Evolutionary conservation across 2,329 filamentous ascomycete species (phyloP), one percentile per base, ranked within the genome.

Genomic region (Xylariales sp.): DNA sequence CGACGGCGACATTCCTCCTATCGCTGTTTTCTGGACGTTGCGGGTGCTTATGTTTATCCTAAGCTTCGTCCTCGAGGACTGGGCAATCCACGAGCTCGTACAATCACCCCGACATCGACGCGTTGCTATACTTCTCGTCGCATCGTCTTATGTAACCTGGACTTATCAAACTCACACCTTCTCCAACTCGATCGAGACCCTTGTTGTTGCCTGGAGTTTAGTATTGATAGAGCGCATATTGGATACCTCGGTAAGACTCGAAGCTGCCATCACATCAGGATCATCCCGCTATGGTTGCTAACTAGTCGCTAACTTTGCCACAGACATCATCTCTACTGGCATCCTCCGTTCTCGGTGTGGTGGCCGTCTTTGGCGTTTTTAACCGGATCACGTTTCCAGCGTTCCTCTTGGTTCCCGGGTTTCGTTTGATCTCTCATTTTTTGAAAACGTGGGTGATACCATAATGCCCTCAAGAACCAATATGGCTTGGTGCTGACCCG

Each of bases 81-180:
- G 93, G 91, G 93, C 93, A 10, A 78, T 98, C 41, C 82, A 95
- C 67, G 93, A 98, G 62, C 73, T 97, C 46, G 82, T 96, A 39
- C 80, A 82, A 44, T 85, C 84, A 27, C 81, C 81, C 45, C 81
- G 82, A 43, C 72, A 78, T 53, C 82, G 88, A 46, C 78, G 78
- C 50, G 70, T 84, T 39, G 88, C 89, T 8, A 78, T 94, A 30
- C 71, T 94, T 31, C 74, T 98, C 40, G 85, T 96, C 43, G 89
- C 91, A 31, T 97, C 91, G 19, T 96, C 89, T 18, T 98, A 97
- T 65, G 91, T 96, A 51, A 98, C 93, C 33, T 98, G 93, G 91
- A 96, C 91, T 30, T 95, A 91, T 66, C 93, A 98, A 65, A 93
- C 88, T 14, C 93, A 98, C 64, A 97, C 93, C 11, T 97, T 98